A percentile compares a stretch with the other conserved stretches of the same genome.
phyloP scores from a whole-genome alignment of 257 asterid species.

The Orobanche coerulescens region DNA sequence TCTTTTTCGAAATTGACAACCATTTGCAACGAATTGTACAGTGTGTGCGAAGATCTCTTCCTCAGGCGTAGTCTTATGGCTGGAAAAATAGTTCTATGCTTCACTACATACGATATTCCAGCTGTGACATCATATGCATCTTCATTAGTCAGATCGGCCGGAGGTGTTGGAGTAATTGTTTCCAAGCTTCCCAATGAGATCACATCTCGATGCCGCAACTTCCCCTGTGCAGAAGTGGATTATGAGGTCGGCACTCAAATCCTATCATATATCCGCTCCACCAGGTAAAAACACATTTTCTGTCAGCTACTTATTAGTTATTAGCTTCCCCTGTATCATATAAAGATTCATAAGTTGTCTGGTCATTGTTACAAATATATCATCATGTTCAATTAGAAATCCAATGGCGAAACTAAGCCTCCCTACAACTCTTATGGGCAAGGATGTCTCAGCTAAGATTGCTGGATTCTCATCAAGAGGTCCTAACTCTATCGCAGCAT shows the following conservation, averaged over 20 bases:
- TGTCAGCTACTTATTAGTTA: neutral
- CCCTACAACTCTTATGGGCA: conserved; percentile 29
- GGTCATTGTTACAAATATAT: neutral
- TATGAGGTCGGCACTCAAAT: conserved; percentile 34
- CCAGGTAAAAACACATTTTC: conserved; percentile 25
- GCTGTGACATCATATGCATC: conserved; percentile 15
- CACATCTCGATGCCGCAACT: conserved; percentile 22
- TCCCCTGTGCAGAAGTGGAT: conserved; percentile 37
- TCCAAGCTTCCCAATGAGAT: conserved; percentile 23
- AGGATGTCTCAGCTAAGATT: conserved; percentile 27
- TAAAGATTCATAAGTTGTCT: too few species aligned
- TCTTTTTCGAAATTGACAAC: neutral
- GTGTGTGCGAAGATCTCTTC: conserved; percentile 24
- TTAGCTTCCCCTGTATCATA: neutral
- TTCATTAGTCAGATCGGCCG: conserved; percentile 14
- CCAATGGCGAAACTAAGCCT: conserved; percentile 25
- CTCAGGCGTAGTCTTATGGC: conserved; percentile 1
- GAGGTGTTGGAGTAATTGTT: conserved; percentile 37
- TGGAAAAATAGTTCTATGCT: conserved; percentile 39
- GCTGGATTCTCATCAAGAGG: conserved; percentile 40
- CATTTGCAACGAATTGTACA: neutral
- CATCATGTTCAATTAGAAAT: conserved; percentile 19
- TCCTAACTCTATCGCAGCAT: conserved; percentile 31
- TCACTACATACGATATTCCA: conserved; percentile 23
- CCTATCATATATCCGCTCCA: conserved; percentile 32